Base-by-base conservation (phyloP, 176 grass and related monocot species). In the Rhynchospora pubera region DNA sequence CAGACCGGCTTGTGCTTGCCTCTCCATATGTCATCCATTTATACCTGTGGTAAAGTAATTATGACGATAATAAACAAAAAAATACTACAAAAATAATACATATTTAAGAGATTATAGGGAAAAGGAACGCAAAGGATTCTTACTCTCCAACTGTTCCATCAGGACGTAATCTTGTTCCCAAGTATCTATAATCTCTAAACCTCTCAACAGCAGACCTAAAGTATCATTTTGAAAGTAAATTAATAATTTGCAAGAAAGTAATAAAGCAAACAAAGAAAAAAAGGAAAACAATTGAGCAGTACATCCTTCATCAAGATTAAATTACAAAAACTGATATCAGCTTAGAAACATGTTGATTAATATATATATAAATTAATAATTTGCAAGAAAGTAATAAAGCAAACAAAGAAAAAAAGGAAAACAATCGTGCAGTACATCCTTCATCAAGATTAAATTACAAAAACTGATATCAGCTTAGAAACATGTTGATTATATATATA, bases 1-100 rank as follows among this genome's bases (percentile, higher is more conserved):
- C 90, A 75, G 85, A 81, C 45, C 95, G 84, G 44, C 83, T 88
- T 0, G 82, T 92, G 84, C 90, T 86, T 83, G 82, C 85, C 93
- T 97, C 95, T 86, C 95, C 90, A 85, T 94, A 97, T 0, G 95
- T 97, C 88, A 97, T 93, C 95, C 95, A 97, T 88, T 93, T 93
- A 87, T 97, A 97, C 14, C 95, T 97, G 73, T 65, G 73, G 56
- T 3, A 15, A 69, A 21, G 7, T 73, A 68, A 42, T 9, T 61
- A 57, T 82, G 72, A 87, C 6, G 76, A 85, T 65, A 55, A 44
- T 28, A 86, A 78, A 11, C 15, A 45, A 74, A 79, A 65, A 14
- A 65, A 8, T n/a, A n/a, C n/a, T 57, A 66, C 44, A 86, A 62
- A 86, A 81, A 4, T 32, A 2, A 55, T 12, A 55, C 61, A 81